Evolutionary conservation across 1,284 basidiomycete genomes (phyloP), one percentile per base, ranked within the genome.

Genomic region (Ceratobasidium sp.): DNA sequence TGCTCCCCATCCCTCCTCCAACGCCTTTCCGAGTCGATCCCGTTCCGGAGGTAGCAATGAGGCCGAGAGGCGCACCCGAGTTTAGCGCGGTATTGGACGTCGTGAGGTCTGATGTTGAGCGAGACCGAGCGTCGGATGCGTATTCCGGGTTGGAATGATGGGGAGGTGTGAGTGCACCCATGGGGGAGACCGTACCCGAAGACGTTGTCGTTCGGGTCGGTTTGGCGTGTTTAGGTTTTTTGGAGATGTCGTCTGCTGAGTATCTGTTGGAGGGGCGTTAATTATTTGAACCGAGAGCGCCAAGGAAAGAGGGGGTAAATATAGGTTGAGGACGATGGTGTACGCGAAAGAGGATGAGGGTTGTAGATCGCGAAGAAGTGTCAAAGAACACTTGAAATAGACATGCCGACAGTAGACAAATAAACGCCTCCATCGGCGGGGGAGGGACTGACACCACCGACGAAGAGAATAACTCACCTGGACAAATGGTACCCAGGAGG

Each of bases 401-500:
- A n/a, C n/a, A n/a, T n/a, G n/a, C n/a, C n/a, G n/a, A n/a, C n/a
- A n/a, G 57, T 31, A n/a, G 41, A 24, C 45, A 56, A 48, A 57
- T 15, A 45, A 59, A 59, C 41, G 19, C 69, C 33, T 41, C 50
- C 29, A 41, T 41, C 36, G 36, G 36, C 36, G 36, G 36, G 4
- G 36, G 36, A 5, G 36, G 11, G 11, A 41, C 4, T 41, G 36
- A 41, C 36, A 41, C 4, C 36, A 45, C 50, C 15, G 19, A 51
- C 36, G 6, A 57, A 57, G 19, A 33, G 36, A 31, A 74, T 51
- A 9, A 79, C 82, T 77, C 82, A 92, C 84, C 92, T 84, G 19
- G 88, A 89, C 1, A 94, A 82, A 76, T 87, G 87, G 79, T 89
- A 94, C 7, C 92, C 92, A 2, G 90, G 88, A 45, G 89, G 83